Percentiles rank a stretch among this genome's conserved stretches.
These are phyloP conservation scores for Phaffomyces antillensis DNA, from an alignment of 805 yeast genomes.

Conservation along the genomic window DNA sequence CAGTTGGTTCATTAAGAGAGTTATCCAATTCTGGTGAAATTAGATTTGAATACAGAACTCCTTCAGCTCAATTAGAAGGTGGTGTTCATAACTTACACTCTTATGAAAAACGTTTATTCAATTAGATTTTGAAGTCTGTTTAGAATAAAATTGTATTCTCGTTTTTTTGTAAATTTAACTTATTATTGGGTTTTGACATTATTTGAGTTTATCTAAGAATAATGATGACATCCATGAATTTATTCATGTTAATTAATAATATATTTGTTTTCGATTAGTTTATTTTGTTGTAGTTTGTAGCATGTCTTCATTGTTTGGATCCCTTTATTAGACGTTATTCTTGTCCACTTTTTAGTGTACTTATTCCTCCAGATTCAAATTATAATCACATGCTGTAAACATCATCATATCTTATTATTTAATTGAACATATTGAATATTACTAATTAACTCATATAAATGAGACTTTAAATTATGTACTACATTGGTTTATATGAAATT, in stretches of 20 bases:
- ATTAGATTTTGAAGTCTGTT: slow-evolving; percentile 5
- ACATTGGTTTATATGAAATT: neutral
- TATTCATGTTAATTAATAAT: slow-evolving; percentile 1
- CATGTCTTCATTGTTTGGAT: too few species aligned
- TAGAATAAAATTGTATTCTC: neutral
- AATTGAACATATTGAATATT: too few species aligned
- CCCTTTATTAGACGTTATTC: too few species aligned
- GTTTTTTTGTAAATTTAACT: neutral
- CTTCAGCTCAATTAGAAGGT: slow-evolving; percentile 98
- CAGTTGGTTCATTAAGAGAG: slow-evolving; percentile 55
- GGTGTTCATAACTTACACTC: slow-evolving; percentile 96
- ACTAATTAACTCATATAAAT: too few species aligned
- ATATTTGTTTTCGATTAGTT: neutral
- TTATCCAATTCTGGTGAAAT: slow-evolving; percentile 61
- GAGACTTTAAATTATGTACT: neutral
- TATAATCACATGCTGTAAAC: too few species aligned
- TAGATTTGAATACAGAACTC: slow-evolving; percentile 96
- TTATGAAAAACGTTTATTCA: slow-evolving; percentile 94
- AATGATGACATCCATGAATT: slow-evolving; percentile 2
- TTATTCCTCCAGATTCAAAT: too few species aligned
- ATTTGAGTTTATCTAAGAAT: neutral
- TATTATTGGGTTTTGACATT: neutral
- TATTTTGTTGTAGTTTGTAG: neutral
- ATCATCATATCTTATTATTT: too few species aligned
- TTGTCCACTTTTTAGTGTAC: too few species aligned